Evolutionary conservation across 805 yeast species (phyloP), one percentile per base, ranked within the genome.

Genomic region (Nakazawaea ernobii): DNA sequence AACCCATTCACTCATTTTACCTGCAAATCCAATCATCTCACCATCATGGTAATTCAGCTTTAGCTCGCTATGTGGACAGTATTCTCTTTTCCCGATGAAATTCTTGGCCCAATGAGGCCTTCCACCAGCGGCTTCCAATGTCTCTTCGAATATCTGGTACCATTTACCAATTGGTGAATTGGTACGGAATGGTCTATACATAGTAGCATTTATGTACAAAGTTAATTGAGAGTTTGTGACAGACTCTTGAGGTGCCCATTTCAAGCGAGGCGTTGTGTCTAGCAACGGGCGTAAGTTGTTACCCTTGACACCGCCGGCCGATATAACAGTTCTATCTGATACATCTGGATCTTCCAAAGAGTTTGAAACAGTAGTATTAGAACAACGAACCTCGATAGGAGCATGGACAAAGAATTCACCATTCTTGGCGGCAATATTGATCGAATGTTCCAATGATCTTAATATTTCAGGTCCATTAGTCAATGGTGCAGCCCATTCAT

Each of bases 91-190:
- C 1, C 96, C 95, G 48, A 86, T 70, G 63, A 89, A 92, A 65
- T 90, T 91, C 71, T 92, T 92, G 14, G 99, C 99, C 99, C 99
- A 92, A 65, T 92, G 99, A 2, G 99, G 99, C 62, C 82, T 86
- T 39, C 99, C 99, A 33, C 86, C 90, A 28, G 85, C 90, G 27
- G 79, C 80, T 43, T 73, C 74, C 73, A 91, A 71, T 1, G 88
- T 77, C 45, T 78, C 77, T 66, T 92, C 99, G 64, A 92, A 92
- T n/a, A 74, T 70, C 43, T 76, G 75, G 66, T 77, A 92, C 97
- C 97, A 92, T 54, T 79, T 74, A 40, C 78, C 80, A 32, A 89
- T 80, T 39, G 86, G 83, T 9, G 90, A 83, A 57, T 82, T 76
- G 48, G 78, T 75, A 32, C 77, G 75, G 66, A 92, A 92, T n/a